These are phyloP conservation scores for Papiliotrema laurentii DNA, from an alignment of 1,284 basidiomycete species.

Conservation along the genomic window DNA sequence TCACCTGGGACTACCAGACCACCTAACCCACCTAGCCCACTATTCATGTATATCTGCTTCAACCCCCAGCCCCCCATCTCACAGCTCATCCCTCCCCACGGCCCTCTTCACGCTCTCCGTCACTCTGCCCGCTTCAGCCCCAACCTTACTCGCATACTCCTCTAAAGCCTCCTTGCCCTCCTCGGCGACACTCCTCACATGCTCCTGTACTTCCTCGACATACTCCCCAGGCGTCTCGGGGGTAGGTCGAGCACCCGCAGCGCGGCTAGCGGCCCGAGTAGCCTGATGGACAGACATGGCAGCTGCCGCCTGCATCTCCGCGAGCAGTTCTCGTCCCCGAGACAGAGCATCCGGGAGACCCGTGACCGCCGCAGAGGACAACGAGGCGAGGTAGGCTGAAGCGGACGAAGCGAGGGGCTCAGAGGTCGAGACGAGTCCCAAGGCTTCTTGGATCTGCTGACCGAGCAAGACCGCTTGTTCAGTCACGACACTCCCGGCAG, in stretches of 20 bases:
- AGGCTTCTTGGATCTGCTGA: constrained; percentile 4
- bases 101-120: constrained; percentile 7
- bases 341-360: constrained; percentile 1
- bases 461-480: neutral
- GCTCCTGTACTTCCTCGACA: constrained; percentile 8
- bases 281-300: constrained; percentile 5
- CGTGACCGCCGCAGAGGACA: constrained; percentile 1
- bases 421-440: constrained; percentile 5
- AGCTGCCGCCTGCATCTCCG: neutral
- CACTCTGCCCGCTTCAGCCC: neutral
- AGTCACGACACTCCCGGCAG: neutral
- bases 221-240: constrained; percentile 11
- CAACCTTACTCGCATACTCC: neutral
- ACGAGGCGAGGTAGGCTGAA: constrained; percentile 8
- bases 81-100: constrained; percentile 8
- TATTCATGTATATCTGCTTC: too few species aligned
- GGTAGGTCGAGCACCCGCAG: constrained; percentile 9
- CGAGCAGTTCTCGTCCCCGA: constrained; percentile 1
- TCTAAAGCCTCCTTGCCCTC: neutral
- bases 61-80: neutral
- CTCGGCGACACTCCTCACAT: constrained; percentile 1
- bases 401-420: constrained; percentile 7
- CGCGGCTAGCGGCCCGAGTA: constrained; percentile 8
- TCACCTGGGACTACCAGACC: too few species aligned
- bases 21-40: too few species aligned